These are phyloP conservation scores for Microsporum audouinii DNA, from an alignment of 2,329 filamentous ascomycete genomes.

Conservation along the genomic window DNA sequence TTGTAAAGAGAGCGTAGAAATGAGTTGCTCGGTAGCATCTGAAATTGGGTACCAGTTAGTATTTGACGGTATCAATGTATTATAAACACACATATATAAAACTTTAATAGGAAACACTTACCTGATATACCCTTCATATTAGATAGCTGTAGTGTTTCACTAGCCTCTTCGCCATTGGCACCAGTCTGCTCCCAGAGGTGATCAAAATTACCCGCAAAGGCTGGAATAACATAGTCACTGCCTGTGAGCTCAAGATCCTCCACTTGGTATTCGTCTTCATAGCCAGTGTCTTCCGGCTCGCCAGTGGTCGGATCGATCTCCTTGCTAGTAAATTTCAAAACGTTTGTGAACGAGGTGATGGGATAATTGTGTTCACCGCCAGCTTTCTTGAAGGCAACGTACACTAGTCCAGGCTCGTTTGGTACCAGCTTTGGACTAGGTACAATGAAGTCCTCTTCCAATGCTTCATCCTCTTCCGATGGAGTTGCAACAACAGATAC, in stretches of 20 bases:
- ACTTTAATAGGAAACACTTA: slow-evolving; percentile 38
- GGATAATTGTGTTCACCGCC: slow-evolving; percentile 62
- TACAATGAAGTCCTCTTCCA: slow-evolving; percentile 84
- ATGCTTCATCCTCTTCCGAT: slow-evolving; percentile 62
- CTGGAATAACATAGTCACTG: slow-evolving; percentile 86
- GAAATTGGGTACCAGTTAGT: slow-evolving; percentile 21
- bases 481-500: slow-evolving; percentile 74
- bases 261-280: slow-evolving; percentile 96
- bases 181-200: slow-evolving; percentile 92
- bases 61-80: not conserved
- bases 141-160: slow-evolving; percentile 79
- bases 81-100: slow-evolving; percentile 6
- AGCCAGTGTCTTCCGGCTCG: slow-evolving; percentile 82
- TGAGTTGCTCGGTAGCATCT: slow-evolving; percentile 88
- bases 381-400: slow-evolving; percentile 83
- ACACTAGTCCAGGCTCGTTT: slow-evolving; percentile 83
- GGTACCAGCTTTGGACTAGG: slow-evolving; percentile 70
- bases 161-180: slow-evolving; percentile 75
- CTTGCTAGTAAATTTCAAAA: slow-evolving; percentile 94
- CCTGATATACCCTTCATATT: slow-evolving; percentile 86
- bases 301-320: slow-evolving; percentile 92
- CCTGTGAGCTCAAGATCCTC: slow-evolving; percentile 84
- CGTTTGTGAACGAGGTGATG: slow-evolving; percentile 73
- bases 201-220: slow-evolving; percentile 89
- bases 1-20: slow-evolving; percentile 77